These are phyloP conservation scores for Stygiomarasmius scandens DNA, from an alignment of 1,284 basidiomycete genomes.

Conservation along the genomic window DNA sequence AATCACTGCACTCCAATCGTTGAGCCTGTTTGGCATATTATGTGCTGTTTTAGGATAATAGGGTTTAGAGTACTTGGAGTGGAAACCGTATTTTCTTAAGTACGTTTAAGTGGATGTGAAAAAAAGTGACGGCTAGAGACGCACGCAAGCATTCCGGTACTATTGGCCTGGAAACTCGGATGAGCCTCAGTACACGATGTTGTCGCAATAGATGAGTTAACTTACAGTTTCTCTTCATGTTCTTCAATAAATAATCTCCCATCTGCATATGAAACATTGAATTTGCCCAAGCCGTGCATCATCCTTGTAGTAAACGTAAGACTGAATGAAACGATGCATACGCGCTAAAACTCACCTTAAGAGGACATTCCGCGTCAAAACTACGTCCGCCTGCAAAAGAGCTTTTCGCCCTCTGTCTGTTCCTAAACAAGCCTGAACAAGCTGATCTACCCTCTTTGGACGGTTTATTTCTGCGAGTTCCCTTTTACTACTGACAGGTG, in stretches of 20 bases:
- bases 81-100: conserved; percentile 17
- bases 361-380: conserved; percentile 17
- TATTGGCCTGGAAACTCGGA: background rate
- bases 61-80: conserved; percentile 12
- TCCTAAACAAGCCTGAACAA: conserved; percentile 17
- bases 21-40: background rate
- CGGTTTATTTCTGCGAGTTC: background rate
- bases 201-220: background rate
- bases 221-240: conserved; percentile 1
- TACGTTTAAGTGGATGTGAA: background rate
- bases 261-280: conserved; percentile 21
- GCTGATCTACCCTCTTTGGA: conserved; percentile 9
- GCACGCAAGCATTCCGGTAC: conserved; percentile 4
- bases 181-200: background rate
- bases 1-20: conserved; percentile 20
- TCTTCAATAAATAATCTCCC: conserved; percentile 22
- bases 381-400: conserved; percentile 21
- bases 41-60: background rate
- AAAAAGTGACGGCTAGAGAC: background rate
- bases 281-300: conserved; percentile 11
- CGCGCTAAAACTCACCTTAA: conserved; percentile 16
- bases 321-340: no score
- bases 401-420: conserved; percentile 5
- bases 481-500: background rate
- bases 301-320: conserved; percentile 11